Evolutionary conservation across 345 rosid genomes (phyloP), one percentile per base, ranked within the genome.

Genomic region (Schrenkiella parvula): DNA sequence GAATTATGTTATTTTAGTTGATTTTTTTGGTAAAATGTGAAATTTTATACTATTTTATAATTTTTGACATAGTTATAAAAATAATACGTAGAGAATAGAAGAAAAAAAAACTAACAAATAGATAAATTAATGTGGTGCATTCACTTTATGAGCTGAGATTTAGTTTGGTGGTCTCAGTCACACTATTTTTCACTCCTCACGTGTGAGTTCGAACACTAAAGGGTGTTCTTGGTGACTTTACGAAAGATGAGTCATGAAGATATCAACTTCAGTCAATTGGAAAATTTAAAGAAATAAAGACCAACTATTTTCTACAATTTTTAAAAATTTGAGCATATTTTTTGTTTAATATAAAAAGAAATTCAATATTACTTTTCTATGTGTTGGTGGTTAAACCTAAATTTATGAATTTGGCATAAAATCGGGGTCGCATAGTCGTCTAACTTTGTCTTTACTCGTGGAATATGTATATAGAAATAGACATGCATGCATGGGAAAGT

Each of bases 401-500:
- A 59, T 13, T 10, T 34, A 57, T 25, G 35, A 43, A 32, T 25
- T 50, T 4, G 22, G 38, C 48, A 47, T 48, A 35, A 35, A 34
- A 47, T 19, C 57, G 22, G 59, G 66, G 67, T 56, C 53, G 48
- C 39, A 47, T 19, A 51, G 32, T 23, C 53, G 34, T 50, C 32
- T 38, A 61, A 51, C 23, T 29, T 71, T 41, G 69, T 12, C 13
- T 52, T 62, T 63, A 61, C 51, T 48, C 42, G 68, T 23, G 21
- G 34, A 47, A 58, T 18, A 22, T 9, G 53, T 18, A 52, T 22
- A 22, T n/a, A 43, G 2, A 31, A 13, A 0, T 47, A 59, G 38
- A 37, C 41, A 71, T 37, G 60, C 60, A 60, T 60, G 66, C 68
- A 60, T 70, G 75, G 57, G 67, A 48, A 60, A 71, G 42, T 50